These are phyloP conservation scores for Chamaenerion angustifolium DNA, from an alignment of 345 rosid species.

Conservation along the genomic window DNA sequence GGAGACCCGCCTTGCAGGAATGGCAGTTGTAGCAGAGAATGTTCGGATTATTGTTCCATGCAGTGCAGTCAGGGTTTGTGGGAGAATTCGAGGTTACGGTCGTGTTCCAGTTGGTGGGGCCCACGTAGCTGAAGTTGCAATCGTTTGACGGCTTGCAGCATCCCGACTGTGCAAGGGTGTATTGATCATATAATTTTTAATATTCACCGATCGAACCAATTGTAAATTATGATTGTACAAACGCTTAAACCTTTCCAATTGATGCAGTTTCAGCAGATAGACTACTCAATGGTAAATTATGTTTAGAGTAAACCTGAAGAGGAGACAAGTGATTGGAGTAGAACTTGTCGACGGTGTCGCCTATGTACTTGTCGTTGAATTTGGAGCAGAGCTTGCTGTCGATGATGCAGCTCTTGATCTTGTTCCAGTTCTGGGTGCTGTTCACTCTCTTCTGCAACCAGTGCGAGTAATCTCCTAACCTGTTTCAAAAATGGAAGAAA, in stretches of 20 bases:
- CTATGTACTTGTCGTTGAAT: constrained; percentile 7
- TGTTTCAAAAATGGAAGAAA: background rate
- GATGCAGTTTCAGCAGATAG: background rate
- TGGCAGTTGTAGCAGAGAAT: constrained; percentile 61
- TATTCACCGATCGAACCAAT: too few relatives aligned
- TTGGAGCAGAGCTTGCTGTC: constrained; percentile 14
- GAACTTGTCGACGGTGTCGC: constrained; percentile 11
- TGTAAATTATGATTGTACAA: too few relatives aligned
- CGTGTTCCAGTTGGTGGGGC: constrained; percentile 49
- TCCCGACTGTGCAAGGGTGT: constrained; percentile 48
- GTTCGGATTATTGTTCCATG: constrained; percentile 26
- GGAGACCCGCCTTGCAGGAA: constrained; percentile 83
- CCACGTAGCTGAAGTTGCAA: constrained; percentile 43
- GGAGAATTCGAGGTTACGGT: background rate
- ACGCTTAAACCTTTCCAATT: too few relatives aligned
- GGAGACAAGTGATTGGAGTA: constrained; percentile 12
- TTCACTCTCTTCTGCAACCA: constrained; percentile 18
- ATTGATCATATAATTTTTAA: too few relatives aligned
- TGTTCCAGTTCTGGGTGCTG: constrained; percentile 14
- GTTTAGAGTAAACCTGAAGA: constrained; percentile 12
- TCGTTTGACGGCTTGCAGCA: constrained; percentile 83
- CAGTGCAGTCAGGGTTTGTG: constrained; percentile 41
- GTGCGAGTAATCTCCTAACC: constrained; percentile 11
- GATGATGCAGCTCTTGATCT: constrained; percentile 17
- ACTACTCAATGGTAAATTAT: too few relatives aligned